A percentile compares a stretch with the other conserved stretches of the same genome.
Evolutionary conservation across 2,329 filamentous ascomycete genomes (phyloP).

Genomic region (Arthrinium puccinioides): DNA sequence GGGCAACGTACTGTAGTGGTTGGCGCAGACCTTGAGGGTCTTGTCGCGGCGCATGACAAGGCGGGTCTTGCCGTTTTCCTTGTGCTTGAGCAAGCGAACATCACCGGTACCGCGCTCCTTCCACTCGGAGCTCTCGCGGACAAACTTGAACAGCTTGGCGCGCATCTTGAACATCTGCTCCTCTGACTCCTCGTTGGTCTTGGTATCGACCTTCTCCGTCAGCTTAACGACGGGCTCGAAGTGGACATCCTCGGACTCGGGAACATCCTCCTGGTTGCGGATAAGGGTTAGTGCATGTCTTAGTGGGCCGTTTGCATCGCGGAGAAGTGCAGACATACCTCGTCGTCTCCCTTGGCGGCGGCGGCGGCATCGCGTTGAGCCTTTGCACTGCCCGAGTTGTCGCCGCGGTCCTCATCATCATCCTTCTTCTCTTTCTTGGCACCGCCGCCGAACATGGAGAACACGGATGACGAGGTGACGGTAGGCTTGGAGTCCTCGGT

Average conservation of each 20-base stretch:
- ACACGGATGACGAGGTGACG: conserved; percentile 61
- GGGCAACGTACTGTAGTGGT: conserved; percentile 82
- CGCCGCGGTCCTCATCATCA: conserved; percentile 71
- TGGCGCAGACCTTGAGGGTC: conserved; percentile 99
- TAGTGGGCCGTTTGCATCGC: not conserved
- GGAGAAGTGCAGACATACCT: conserved; percentile 33
- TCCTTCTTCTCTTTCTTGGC: conserved; percentile 95
- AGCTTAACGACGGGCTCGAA: conserved; percentile 95
- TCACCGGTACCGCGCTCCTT: conserved; percentile 98
- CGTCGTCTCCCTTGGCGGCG: conserved; percentile 45
- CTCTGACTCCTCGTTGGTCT: conserved; percentile 97
- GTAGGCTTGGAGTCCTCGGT: conserved; percentile 30
- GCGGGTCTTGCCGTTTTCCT: conserved; percentile 95
- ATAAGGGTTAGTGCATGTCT: not conserved
- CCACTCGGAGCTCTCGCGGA: conserved; percentile 88
- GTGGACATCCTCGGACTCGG: conserved; percentile 87
- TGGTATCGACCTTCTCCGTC: conserved; percentile 92
- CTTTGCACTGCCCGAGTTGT: conserved; percentile 85
- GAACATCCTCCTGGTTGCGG: conserved; percentile 51
- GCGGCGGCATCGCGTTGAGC: conserved; percentile 60
- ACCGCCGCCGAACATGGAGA: conserved; percentile 98
- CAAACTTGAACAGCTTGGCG: conserved; percentile 98
- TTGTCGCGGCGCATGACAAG: conserved; percentile 99
- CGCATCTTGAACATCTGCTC: conserved; percentile 99
- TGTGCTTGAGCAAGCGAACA: conserved; percentile 94